These are phyloP conservation scores for Raddia distichophylla DNA, from an alignment of 176 grass and related monocot species.

Conservation along the genomic window DNA sequence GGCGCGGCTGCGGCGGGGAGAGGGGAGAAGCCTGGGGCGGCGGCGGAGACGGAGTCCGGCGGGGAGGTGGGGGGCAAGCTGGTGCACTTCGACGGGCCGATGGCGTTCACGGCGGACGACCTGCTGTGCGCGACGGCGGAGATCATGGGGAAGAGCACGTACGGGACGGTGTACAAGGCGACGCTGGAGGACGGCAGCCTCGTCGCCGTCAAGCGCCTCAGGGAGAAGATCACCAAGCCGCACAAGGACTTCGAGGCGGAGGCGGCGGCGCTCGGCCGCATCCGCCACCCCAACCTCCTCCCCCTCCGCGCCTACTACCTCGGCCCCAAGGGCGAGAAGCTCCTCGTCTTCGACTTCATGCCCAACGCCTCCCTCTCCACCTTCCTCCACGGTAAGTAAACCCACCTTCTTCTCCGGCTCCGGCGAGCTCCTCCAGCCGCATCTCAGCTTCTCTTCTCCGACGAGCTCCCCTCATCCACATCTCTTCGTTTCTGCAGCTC, in stretches of 20 bases:
- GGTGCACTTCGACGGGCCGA: conserved; percentile 69
- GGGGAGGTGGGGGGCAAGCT: conserved; percentile 72
- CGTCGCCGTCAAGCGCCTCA: conserved; percentile 66
- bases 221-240: conserved; percentile 79
- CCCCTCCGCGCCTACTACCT: conserved; percentile 65
- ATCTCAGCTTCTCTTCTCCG: too few relatives aligned
- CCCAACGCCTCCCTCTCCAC: conserved; percentile 63
- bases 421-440: too few relatives aligned
- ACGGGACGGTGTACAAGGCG: conserved; percentile 74
- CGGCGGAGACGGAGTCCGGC: conserved; percentile 48
- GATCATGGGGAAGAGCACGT: conserved; percentile 82
- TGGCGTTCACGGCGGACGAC: conserved; percentile 79
- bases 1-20: conserved; percentile 12
- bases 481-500: conserved; percentile 12
- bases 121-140: conserved; percentile 69
- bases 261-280: conserved; percentile 55
- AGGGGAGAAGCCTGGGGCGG: conserved; percentile 45
- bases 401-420: too few relatives aligned
- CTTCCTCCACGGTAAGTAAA: conserved; percentile 48
- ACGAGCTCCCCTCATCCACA: too few relatives aligned
- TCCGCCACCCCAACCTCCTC: conserved; percentile 59
- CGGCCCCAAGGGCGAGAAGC: conserved; percentile 76
- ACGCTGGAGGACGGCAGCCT: conserved; percentile 71
- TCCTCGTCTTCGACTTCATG: conserved; percentile 76
- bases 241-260: conserved; percentile 78